Base-by-base conservation (phyloP, 768 basidiomycete genomes). In the Flagelloscypha sp. region DNA sequence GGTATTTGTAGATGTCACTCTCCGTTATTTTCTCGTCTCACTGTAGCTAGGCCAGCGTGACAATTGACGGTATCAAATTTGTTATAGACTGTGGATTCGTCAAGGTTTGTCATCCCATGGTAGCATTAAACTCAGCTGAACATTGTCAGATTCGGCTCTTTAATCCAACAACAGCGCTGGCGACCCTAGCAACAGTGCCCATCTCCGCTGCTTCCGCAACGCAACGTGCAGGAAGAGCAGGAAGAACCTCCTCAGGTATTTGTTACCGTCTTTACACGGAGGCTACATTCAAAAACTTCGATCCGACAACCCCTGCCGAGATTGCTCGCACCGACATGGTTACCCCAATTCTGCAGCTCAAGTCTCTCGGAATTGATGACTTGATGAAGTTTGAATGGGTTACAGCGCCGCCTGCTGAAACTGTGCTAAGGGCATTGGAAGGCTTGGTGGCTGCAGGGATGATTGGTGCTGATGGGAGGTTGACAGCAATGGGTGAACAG, bases 311-410 rank as follows among this genome's bases (percentile, higher is more conserved):
- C 0, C 72, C 84, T 3, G 88, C 95, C 2, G 95, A 99, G 63
- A 81, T 98, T 32, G 83, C 81, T 7, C 76, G 94, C 21, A 82
- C 80, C 4, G 94, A 99, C 49, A 74, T 99, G 62, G 84, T 85
- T 1, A 84, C 87, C 2, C 85, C 89, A 4, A 83, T 99, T 33
- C 63, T 99, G 12, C 93, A 97, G 53, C 72, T 98, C 32, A 98
- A 98, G 57, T 84, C 86, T 0, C 69, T 99, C 20, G 95, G 95
- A 7, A 84, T 99, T 29, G 84, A 98, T 46, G 89, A 99, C 56
- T 56, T 98, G 10, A 83, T 95, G 74, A 86, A 85, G 52, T 94
- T 98, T 52, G 92, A 98, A 52, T 99, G 92, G 84, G 75, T 98
- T 21, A 81, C 83, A 20, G 65, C 79, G 0, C 95, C 95, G 22